Percentiles rank a stretch among this genome's conserved stretches.
Conservation (phyloP, 805 yeast species). For the Metschnikowia lochheadii region DNA sequence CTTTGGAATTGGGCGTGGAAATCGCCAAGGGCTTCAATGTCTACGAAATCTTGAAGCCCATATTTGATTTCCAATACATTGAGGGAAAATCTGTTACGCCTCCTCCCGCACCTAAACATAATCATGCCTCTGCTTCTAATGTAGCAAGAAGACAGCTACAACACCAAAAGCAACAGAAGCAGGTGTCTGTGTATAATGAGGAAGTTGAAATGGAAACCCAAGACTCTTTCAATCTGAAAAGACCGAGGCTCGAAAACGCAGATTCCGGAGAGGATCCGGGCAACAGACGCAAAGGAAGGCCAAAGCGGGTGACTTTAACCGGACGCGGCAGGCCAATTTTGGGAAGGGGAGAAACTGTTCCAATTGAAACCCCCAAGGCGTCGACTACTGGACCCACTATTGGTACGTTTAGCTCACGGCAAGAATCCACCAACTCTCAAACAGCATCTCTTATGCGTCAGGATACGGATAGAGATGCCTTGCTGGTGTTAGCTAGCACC, state of each 20-base stretch:
- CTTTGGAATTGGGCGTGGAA: constrained; percentile 37
- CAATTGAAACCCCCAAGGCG: constrained; percentile 17
- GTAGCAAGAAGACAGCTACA: constrained; percentile 29
- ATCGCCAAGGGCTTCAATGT: constrained; percentile 39
- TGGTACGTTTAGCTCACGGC: constrained; percentile 25
- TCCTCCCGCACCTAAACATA: constrained; percentile 46
- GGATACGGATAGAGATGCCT: constrained; percentile 40
- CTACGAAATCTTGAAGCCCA: constrained; percentile 53
- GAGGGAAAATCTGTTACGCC: constrained; percentile 42
- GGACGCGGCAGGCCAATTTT: constrained; percentile 22
- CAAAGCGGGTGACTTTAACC: constrained; percentile 28
- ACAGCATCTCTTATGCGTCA: constrained; percentile 24
- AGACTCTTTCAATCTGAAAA: not conserved
- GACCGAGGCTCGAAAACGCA: not conserved
- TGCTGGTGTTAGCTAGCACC: constrained; percentile 30
- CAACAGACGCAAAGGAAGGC: constrained; percentile 24
- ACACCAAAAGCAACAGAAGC: constrained; percentile 13
- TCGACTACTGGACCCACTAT: constrained; percentile 25
- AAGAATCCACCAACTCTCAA: constrained; percentile 1
- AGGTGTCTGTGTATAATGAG: constrained; percentile 4
- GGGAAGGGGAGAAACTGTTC: constrained; percentile 32
- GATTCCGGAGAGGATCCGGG: not conserved
- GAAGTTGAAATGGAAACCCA: constrained; percentile 1
- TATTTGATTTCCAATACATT: constrained; percentile 55
- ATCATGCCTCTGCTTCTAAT: constrained; percentile 43